Percentiles rank a stretch among this genome's conserved stretches.
Evolutionary conservation across 495 filamentous ascomycete species (phyloP).

Genomic region (Aeminium ludgeri): DNA sequence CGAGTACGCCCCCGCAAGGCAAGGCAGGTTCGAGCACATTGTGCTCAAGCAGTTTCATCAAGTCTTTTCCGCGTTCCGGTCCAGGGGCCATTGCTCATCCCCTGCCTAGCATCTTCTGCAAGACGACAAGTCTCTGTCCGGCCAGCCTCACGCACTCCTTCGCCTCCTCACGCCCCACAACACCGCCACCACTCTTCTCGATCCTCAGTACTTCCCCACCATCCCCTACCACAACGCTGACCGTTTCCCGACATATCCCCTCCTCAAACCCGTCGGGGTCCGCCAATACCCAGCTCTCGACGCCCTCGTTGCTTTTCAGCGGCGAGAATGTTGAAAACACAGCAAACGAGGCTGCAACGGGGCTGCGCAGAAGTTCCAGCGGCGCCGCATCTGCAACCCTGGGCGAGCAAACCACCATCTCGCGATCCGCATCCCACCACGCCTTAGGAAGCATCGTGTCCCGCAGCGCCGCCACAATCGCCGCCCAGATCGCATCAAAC

Average conservation of each 20-base stretch:
- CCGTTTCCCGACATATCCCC: conserved; percentile 52
- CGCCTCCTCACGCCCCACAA: conserved; percentile 38
- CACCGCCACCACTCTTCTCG: conserved; percentile 67
- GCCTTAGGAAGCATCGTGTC: conserved; percentile 66
- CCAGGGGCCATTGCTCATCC: too few relatives aligned
- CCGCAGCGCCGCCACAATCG: conserved; percentile 63
- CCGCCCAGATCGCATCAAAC: conserved; percentile 78
- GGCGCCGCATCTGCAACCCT: conserved; percentile 29
- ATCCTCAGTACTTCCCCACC: conserved; percentile 46
- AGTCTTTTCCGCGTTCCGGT: too few relatives aligned
- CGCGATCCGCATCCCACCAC: conserved; percentile 70
- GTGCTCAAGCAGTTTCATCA: too few relatives aligned
- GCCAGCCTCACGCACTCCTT: conserved; percentile 35
- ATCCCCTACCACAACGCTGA: conserved; percentile 48
- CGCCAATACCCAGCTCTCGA: conserved; percentile 55
- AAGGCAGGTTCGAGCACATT: too few relatives aligned
- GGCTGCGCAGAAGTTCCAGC: conserved; percentile 40
- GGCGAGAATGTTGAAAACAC: conserved; percentile 44
- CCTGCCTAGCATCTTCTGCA: too few relatives aligned
- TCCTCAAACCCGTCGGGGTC: conserved; percentile 91
- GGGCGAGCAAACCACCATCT: conserved; percentile 60
- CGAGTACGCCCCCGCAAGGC: too few relatives aligned
- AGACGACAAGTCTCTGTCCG: too few relatives aligned
- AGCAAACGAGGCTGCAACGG: conserved; percentile 53
- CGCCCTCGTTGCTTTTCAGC: conserved; percentile 18